Base-by-base conservation (phyloP, 2,329 filamentous ascomycete species). In the Emergomyces orientalis region DNA sequence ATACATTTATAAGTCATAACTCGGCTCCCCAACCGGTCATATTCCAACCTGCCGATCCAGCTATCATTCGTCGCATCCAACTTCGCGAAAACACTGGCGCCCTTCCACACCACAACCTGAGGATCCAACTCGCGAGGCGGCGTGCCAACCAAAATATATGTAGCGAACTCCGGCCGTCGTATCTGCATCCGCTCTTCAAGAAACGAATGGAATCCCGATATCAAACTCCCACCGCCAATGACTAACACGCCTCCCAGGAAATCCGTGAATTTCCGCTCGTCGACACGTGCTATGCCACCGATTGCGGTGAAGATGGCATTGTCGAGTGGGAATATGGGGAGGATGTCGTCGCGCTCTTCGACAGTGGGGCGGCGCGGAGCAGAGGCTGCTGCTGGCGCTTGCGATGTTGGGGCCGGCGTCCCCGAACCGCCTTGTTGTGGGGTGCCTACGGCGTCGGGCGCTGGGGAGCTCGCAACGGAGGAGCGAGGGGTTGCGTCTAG, bases 21-120 rank as follows among this genome's bases (percentile, higher is more conserved):
- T 71, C 94, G 84, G 64, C 86, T 83, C 2, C 92, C 93, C 61
- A 97, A 74, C 64, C 90, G 84, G 78, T 97, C 91, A 76, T 93
- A 97, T 80, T 97, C 93, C 70, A 88, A 81, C 56, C 86, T 84
- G 17, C 88, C 88, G 71, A 97, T 90, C 94, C 94, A 99, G 70
- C 89, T 94, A 75, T 99, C 94, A 76, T 97, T 97, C 19, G 91
- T 92, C 55, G 79, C 80, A 64, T 87, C 84, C 69, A 97, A 79
- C 78, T 96, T 91, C 2, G 91, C 92, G 80, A 97, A 99, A 19
- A 99, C 92, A 73, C 91, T 96, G 0, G 90, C 94, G 3, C 94
- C 94, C 82, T 99, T 99, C 94, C 94, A 99, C 9, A 88, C 87
- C 61, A 97, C 89, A n/a, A 97, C 92, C 76, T 97, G 91, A 64